Conservation (phyloP, 2,329 filamentous ascomycete species). For the Cercospora sesami region DNA sequence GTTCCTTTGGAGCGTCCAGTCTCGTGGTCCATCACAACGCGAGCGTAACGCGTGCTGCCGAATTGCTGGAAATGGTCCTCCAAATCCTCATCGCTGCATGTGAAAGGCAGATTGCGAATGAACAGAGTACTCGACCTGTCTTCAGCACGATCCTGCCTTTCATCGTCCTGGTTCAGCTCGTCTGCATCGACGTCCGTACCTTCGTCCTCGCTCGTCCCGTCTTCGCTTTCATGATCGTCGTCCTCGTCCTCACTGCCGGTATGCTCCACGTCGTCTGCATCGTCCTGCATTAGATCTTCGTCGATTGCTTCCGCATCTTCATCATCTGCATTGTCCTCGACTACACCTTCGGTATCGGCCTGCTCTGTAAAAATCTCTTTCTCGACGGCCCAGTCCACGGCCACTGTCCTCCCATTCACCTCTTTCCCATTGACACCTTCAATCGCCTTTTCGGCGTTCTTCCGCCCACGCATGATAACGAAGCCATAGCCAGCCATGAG, state of each 20-base stretch:
- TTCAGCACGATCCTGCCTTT: slow-evolving; percentile 47
- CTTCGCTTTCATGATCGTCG: slow-evolving; percentile 42
- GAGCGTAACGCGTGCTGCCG: slow-evolving; percentile 83
- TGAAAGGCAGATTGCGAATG: slow-evolving; percentile 91
- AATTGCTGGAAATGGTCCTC: slow-evolving; percentile 86
- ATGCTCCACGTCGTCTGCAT: slow-evolving; percentile 36
- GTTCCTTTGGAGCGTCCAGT: slow-evolving; percentile 89
- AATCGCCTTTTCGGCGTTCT: slow-evolving; percentile 89
- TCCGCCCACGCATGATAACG: slow-evolving; percentile 79
- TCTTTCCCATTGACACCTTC: slow-evolving; percentile 83
- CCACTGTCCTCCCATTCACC: slow-evolving; percentile 81
- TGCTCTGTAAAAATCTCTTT: slow-evolving; percentile 70
- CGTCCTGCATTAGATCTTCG: slow-evolving; percentile 27
- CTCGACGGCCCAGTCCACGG: slow-evolving; percentile 96
- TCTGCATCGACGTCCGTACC: slow-evolving; percentile 44
- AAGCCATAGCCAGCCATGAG: slow-evolving; percentile 86
- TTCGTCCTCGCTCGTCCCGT: slow-evolving; percentile 44
- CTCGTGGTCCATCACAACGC: slow-evolving; percentile 81
- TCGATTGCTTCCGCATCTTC: slow-evolving; percentile 38
- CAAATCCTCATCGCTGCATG: slow-evolving; percentile 75
- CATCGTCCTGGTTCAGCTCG: slow-evolving; percentile 48
- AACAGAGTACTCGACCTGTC: slow-evolving; percentile 81
- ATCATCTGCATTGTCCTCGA: slow-evolving; percentile 37
- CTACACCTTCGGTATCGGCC: slow-evolving; percentile 32
- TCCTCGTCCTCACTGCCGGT: slow-evolving; percentile 36